phyloP scores from a whole-genome alignment of 2,329 filamentous ascomycete genomes.

The Cytospora mali region DNA sequence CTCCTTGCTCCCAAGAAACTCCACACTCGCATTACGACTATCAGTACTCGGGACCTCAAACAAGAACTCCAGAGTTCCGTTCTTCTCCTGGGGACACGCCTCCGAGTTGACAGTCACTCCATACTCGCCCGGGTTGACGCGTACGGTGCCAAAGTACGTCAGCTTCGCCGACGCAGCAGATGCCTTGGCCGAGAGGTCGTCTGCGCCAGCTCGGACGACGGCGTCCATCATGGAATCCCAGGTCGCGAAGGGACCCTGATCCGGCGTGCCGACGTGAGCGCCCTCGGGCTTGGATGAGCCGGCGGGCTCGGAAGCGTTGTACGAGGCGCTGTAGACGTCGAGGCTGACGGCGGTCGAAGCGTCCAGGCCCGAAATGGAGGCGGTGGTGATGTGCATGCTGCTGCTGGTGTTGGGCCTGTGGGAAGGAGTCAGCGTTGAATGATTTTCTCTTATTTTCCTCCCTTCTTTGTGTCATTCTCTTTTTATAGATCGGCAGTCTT shows the following conservation, averaged over 20 bases:
- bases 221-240: constrained; percentile 26
- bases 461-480: too few relatives aligned
- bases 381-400: constrained; percentile 7
- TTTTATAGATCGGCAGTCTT: accelerated
- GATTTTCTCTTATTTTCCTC: too few relatives aligned
- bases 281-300: constrained; percentile 1
- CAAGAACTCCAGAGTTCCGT: constrained; percentile 19
- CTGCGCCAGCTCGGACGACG: background rate
- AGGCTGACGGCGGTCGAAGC: constrained; percentile 22
- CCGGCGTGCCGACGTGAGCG: constrained; percentile 6
- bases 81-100: constrained; percentile 16
- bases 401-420: constrained; percentile 15
- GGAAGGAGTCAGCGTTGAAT: background rate
- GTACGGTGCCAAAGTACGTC: constrained; percentile 25
- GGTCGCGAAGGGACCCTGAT: constrained; percentile 25
- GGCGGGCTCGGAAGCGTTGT: constrained; percentile 16
- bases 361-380: constrained; percentile 6
- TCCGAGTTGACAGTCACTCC: constrained; percentile 26
- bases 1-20: constrained; percentile 19
- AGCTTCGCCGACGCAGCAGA: constrained; percentile 2
- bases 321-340: constrained; percentile 27
- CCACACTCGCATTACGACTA: constrained; percentile 25
- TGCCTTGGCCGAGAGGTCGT: background rate
- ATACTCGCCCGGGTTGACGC: constrained; percentile 26
- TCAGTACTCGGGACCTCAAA: constrained; percentile 28